These are phyloP conservation scores for Taphrina betulina DNA, from an alignment of 1,139 yeast genomes.

Conservation along the genomic window DNA sequence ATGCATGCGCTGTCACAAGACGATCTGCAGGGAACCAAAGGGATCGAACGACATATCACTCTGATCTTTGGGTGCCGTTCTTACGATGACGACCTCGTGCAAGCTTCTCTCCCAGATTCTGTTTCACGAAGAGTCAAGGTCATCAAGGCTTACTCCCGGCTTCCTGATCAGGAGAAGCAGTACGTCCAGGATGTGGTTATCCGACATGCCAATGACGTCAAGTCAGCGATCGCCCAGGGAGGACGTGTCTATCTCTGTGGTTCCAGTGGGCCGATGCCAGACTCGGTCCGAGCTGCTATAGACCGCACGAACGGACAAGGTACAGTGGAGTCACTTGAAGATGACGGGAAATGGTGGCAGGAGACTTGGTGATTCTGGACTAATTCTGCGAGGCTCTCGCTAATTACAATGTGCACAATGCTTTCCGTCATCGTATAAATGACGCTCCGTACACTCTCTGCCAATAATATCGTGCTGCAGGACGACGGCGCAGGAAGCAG, in stretches of 20 bases:
- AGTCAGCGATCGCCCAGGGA: conserved; percentile 54
- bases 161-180: conserved; percentile 45
- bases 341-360: conserved; percentile 68
- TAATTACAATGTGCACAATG: too few species aligned
- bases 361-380: conserved; percentile 81
- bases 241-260: conserved; percentile 82
- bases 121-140: conserved; percentile 47
- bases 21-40: conserved; percentile 47
- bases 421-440: too few species aligned
- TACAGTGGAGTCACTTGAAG: conserved; percentile 54
- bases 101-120: conserved; percentile 61
- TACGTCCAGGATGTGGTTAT: conserved; percentile 77
- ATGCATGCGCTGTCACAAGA: too few species aligned
- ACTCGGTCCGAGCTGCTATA: conserved; percentile 76
- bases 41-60: conserved; percentile 18
- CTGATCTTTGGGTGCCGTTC: conserved; percentile 78
- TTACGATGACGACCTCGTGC: conserved; percentile 61
- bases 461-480: too few species aligned
- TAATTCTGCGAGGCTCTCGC: too few species aligned
- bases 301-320: conserved; percentile 56
- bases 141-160: conserved; percentile 18
- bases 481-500: too few species aligned
- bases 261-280: conserved; percentile 92
- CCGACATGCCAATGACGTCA: conserved; percentile 51
- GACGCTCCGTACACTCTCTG: too few species aligned